phyloP scores from a whole-genome alignment of 2,329 filamentous ascomycete species.

The Sclerotinia borealis region DNA sequence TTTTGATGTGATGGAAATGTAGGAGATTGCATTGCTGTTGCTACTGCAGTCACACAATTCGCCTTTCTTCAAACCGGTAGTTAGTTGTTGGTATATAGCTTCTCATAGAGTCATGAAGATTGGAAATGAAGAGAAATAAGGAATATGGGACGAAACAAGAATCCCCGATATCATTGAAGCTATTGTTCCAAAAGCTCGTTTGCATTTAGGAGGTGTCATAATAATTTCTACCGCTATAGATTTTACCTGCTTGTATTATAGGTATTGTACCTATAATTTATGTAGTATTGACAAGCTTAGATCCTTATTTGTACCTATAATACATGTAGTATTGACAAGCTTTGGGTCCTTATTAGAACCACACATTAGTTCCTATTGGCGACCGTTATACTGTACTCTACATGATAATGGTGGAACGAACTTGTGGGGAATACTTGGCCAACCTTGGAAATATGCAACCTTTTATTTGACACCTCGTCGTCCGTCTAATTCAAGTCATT shows the following conservation, averaged over 20 bases:
- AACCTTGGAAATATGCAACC: background rate
- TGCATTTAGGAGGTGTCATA: background rate
- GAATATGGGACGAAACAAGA: background rate
- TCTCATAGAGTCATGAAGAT: background rate
- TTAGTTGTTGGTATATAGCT: too few relatives aligned
- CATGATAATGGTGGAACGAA: constrained; percentile 1
- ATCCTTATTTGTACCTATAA: background rate
- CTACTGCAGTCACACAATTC: background rate
- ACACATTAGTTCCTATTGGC: background rate
- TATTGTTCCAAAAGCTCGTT: background rate
- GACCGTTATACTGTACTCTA: background rate
- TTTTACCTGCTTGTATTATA: background rate
- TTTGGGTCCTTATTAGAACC: background rate
- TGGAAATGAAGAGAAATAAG: background rate
- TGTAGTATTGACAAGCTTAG: background rate
- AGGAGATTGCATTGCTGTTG: background rate
- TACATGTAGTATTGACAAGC: background rate
- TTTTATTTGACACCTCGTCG: background rate
- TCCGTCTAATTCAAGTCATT: too few relatives aligned
- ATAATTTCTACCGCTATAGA: background rate
- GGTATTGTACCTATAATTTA: background rate
- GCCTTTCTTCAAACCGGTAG: background rate
- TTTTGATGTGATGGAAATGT: background rate
- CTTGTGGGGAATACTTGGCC: background rate
- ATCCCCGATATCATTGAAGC: background rate